Evolutionary conservation across 2,329 filamentous ascomycete genomes (phyloP).

Genomic region (Phaeosphaeriaceae sp.): DNA sequence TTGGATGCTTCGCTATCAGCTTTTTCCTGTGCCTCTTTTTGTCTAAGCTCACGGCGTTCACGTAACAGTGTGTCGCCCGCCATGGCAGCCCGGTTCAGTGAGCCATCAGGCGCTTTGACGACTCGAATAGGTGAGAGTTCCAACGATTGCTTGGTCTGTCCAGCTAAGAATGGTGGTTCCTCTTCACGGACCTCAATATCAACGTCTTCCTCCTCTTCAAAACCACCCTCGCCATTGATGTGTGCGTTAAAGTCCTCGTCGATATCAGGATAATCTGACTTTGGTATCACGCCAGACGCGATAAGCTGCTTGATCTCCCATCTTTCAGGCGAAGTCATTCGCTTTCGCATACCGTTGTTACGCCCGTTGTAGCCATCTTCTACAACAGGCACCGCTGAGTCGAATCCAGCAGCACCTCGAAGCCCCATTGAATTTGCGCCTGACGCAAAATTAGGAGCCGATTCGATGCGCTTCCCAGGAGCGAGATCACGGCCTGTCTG

Average conservation of each 20-base stretch:
- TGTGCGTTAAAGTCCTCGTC: conserved; percentile 93
- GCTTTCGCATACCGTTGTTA: conserved; percentile 71
- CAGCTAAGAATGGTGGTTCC: conserved; percentile 92
- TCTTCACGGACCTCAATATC: conserved; percentile 97
- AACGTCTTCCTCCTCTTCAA: conserved; percentile 94
- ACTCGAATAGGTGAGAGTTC: conserved; percentile 95
- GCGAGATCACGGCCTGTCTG: conserved; percentile 81
- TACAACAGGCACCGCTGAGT: conserved; percentile 65
- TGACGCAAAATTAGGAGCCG: conserved; percentile 45
- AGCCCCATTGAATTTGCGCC: conserved; percentile 89
- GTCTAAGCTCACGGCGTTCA: conserved; percentile 85
- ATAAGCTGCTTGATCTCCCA: conserved; percentile 99
- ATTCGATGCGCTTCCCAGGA: conserved; percentile 78
- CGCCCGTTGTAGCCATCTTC: conserved; percentile 61
- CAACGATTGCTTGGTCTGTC: conserved; percentile 94
- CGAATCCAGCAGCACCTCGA: conserved; percentile 62
- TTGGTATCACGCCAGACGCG: conserved; percentile 90
- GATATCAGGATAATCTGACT: conserved; percentile 90
- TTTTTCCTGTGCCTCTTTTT: conserved; percentile 84
- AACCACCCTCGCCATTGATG: conserved; percentile 80
- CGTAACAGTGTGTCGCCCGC: conserved; percentile 86
- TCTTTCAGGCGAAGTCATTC: conserved; percentile 93
- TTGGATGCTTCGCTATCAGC: conserved; percentile 75
- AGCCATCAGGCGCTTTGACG: conserved; percentile 97
- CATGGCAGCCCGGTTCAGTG: conserved; percentile 95